Base-by-base conservation (phyloP, 768 basidiomycete genomes). In the Porphyrellus cyaneotinctus region DNA sequence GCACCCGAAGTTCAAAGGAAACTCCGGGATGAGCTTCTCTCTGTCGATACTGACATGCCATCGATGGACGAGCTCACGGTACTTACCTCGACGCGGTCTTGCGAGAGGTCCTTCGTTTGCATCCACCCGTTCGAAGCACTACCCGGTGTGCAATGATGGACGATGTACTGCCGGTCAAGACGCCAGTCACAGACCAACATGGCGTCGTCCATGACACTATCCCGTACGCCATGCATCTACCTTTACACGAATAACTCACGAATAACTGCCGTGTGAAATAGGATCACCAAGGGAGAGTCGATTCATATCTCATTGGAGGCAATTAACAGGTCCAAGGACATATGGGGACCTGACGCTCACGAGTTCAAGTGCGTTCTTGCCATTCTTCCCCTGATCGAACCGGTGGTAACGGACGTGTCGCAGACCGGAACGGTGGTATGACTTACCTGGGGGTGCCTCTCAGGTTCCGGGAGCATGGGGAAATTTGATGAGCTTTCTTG, bases 61-160 rank as follows among this genome's bases (percentile, higher is more conserved):
- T 75, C 77, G 4, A 87, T 88, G 82, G 87, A 90, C 31, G 77
- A 83, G 30, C 75, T 91, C 1, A 78, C 79, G 51, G 71, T 76
- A 4, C 72, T 0, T 88, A 86, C 59, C 80, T 91, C n/a, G 88
- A 88, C 56, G 72, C 72, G 20, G 77, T 86, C 11, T 73, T 85
- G 2, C 75, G 79, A 8, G 86, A 87, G 67, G 78, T 76, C 0
- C 64, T 87, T 51, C 78, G 85, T 0, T 41, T 83, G 1, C 74
- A 86, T 53, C 47, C 82, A 0, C 82, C 83, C 0, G 75, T 85
- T 3, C 67, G 75, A 1, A 57, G 56, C 15, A 75, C 75, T 0
- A 50, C 72, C 9, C 69, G 82, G 10, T 62, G 74, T 2, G 79
- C 82, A 0, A 70, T 69, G 39, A 72, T 75, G 47, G 80, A 85